Percentiles rank a stretch among this genome's conserved stretches.
phyloP scores from a whole-genome alignment of 2,329 filamentous ascomycete genomes.

The Hypoxylon sp. region DNA sequence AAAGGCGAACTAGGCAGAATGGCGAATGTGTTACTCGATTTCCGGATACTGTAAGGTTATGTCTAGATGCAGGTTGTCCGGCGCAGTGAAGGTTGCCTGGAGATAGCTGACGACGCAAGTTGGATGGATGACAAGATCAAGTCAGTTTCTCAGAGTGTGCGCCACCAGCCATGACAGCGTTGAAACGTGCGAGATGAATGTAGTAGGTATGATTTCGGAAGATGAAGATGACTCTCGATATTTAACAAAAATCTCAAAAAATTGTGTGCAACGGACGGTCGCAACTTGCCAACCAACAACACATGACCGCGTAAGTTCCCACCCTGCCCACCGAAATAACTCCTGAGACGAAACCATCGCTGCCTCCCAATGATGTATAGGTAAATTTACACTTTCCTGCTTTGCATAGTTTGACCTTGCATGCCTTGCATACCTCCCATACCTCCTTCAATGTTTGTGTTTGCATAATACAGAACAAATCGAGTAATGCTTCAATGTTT shows the following conservation, averaged over 20 bases:
- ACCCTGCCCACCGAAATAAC: background rate
- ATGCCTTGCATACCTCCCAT: background rate
- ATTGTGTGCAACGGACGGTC: constrained; percentile 21
- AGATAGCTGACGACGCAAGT: constrained; percentile 28
- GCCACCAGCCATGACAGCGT: constrained; percentile 7
- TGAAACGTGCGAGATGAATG: constrained; percentile 19
- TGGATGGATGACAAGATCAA: constrained; percentile 15
- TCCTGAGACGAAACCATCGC: constrained; percentile 5
- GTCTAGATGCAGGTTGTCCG: constrained; percentile 12
- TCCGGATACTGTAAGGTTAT: constrained; percentile 30
- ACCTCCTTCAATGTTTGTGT: background rate
- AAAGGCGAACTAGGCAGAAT: constrained; percentile 15
- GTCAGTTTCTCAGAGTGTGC: constrained; percentile 22
- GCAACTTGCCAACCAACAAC: constrained; percentile 21
- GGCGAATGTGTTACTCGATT: background rate
- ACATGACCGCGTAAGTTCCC: constrained; percentile 36
- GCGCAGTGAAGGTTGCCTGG: background rate
- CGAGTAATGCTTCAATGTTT: constrained; percentile 15
- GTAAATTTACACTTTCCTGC: constrained; percentile 21
- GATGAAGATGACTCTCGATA: constrained; percentile 30
- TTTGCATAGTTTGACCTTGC: background rate
- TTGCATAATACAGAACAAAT: constrained; percentile 8
- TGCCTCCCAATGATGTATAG: constrained; percentile 8
- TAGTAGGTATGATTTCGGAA: constrained; percentile 28
- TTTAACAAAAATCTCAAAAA: constrained; percentile 41